Evolutionary conservation across 208 protist genomes (phyloP).

Genomic region (Trichomonas gallinae): DNA sequence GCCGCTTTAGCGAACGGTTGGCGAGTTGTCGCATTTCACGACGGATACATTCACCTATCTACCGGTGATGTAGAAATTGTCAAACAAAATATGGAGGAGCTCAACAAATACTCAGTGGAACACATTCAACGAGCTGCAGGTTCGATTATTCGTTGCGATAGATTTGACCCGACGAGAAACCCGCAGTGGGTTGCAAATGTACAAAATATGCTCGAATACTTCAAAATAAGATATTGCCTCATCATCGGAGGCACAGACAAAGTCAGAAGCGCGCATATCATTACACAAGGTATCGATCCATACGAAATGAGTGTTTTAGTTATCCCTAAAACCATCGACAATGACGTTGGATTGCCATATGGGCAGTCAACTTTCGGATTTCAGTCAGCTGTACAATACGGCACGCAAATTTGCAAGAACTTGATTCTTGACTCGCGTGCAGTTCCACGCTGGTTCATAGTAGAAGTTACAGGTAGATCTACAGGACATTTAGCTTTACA

Average conservation of each 20-base stretch:
- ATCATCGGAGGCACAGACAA: slow-evolving; percentile 34
- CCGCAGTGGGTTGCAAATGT: not conserved
- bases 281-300: slow-evolving; percentile 23
- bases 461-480: slow-evolving; percentile 13
- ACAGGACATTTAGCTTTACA: slow-evolving; percentile 29
- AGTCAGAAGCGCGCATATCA: slow-evolving; percentile 5
- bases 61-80: not conserved
- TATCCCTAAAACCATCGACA: slow-evolving; percentile 37
- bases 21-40: slow-evolving; percentile 12
- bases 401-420: slow-evolving; percentile 18
- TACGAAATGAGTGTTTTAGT: slow-evolving; percentile 11
- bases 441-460: slow-evolving; percentile 26
- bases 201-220: not conserved
- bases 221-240: slow-evolving; percentile 23
- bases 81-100: not conserved
- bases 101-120: not conserved
- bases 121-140: slow-evolving; percentile 23
- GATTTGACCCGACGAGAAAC: slow-evolving; percentile 23
- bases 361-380: slow-evolving; percentile 31
- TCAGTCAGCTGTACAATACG: slow-evolving; percentile 17
- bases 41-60: slow-evolving; percentile 17
- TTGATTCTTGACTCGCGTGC: slow-evolving; percentile 21
- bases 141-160: not conserved
- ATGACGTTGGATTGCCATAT: slow-evolving; percentile 28
- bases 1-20: not conserved